Evolutionary conservation across 495 filamentous ascomycete species (phyloP), one percentile per base, ranked within the genome.

Genomic region (Podospora comata): DNA sequence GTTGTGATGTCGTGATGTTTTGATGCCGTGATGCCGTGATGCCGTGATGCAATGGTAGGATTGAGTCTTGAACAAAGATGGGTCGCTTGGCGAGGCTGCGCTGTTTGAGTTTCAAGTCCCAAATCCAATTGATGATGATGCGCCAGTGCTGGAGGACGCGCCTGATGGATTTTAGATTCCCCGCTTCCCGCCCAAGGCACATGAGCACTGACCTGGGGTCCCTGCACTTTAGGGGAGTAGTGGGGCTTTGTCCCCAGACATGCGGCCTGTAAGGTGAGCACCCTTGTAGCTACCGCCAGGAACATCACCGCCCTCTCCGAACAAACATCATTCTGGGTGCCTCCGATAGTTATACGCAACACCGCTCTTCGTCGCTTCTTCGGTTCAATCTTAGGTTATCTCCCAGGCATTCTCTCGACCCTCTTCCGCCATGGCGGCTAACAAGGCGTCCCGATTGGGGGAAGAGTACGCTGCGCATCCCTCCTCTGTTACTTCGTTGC

Each of bases 381-480:
- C 3, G 5, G 9, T 5, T 9, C 20, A 20, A 58, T 20, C 15
- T 58, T 58, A 4, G 56, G 53, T n/a, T 32, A 15, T n/a, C 9
- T 18, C 0, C 65, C 56, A 11, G 27, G 0, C 54, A 11, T 58
- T 13, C 18, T 58, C 56, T 58, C 39, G 39, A 48, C 13, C 15
- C 39, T 48, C 13, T 16, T 58, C 32, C 68, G 60, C 71, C 67
- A 91, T 94, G 92, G 91, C 93, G 72, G 89, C 93, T 60, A 90
- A 87, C 53, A 97, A 97, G 84, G 92, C 93, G 70, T 91, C 92
- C 68, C 90, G 95, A 71, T 85, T 97, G 77, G 95, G 95, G 76
- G 95, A 99, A 89, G 96, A 99, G 95, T 98, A 87, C 84, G 93
- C 9, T 48, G 39, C 39, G 5, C 39, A 48, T 85, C 13, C 11